These are phyloP conservation scores for Trebouxia sp. DNA, from an alignment of 139 green algal species.

Conservation along the genomic window DNA sequence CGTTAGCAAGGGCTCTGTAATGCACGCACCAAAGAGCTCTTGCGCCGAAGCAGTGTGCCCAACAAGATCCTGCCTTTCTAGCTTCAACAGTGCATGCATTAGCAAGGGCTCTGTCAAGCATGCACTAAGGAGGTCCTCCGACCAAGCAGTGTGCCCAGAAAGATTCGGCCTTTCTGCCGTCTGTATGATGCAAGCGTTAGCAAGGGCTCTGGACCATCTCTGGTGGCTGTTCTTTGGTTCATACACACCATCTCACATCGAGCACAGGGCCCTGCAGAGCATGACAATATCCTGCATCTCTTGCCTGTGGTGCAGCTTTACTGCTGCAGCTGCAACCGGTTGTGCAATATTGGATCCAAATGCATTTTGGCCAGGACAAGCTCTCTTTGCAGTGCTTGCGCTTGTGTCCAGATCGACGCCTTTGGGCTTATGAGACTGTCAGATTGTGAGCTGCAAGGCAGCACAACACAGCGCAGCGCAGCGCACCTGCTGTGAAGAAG, in stretches of 20 bases:
- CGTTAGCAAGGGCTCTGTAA: constrained; percentile 62
- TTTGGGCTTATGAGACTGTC: background rate
- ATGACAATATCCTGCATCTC: background rate
- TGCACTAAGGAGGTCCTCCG: no score
- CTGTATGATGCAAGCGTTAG: constrained; percentile 56
- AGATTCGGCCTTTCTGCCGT: constrained; percentile 50
- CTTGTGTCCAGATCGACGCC: no score
- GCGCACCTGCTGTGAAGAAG: constrained; percentile 29
- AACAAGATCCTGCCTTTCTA: background rate
- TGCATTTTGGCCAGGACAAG: no score
- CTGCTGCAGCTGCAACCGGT: background rate
- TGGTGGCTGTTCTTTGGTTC: constrained; percentile 40
- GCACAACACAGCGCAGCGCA: background rate
- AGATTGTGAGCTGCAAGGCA: background rate
- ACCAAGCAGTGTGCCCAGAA: constrained; percentile 44
- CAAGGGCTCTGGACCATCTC: constrained; percentile 57
- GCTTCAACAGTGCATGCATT: no score
- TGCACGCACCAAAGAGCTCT: constrained; percentile 55
- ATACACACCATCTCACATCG: constrained; percentile 59
- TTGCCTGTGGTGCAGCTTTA: background rate
- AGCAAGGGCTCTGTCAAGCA: no score
- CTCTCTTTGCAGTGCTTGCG: no score
- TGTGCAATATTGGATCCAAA: background rate
- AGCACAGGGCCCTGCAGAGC: constrained; percentile 43
- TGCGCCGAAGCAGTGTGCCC: constrained; percentile 53